Percentiles rank a stretch among this genome's conserved stretches.
These are phyloP conservation scores for Ustilago trichophora DNA, from an alignment of 1,284 basidiomycete genomes.

Conservation along the genomic window DNA sequence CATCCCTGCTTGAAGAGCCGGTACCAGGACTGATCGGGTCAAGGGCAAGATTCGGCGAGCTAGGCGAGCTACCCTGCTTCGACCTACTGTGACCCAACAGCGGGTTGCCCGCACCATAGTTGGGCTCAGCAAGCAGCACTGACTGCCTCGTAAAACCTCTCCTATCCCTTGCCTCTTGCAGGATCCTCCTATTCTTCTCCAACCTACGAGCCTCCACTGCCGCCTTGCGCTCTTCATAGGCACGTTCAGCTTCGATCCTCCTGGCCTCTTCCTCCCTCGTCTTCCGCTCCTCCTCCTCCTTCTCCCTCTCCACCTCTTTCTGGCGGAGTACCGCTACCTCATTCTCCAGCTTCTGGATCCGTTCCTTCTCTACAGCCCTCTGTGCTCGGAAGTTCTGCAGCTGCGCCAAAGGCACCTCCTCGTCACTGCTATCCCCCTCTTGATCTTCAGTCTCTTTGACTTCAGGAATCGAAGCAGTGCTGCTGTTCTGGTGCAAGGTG, in stretches of 20 bases:
- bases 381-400: constrained; percentile 37
- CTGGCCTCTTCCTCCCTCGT: constrained; percentile 26
- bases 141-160: constrained; percentile 31
- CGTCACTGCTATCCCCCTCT: constrained; percentile 42
- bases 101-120: constrained; percentile 44
- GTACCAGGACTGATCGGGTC: constrained; percentile 7
- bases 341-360: constrained; percentile 33
- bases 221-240: constrained; percentile 21
- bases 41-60: constrained; percentile 14
- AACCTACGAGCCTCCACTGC: constrained; percentile 19
- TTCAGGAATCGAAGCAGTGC: constrained; percentile 17
- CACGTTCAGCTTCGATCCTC: constrained; percentile 26
- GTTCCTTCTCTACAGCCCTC: constrained; percentile 25
- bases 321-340: constrained; percentile 26
- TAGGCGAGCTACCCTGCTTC: constrained; percentile 20
- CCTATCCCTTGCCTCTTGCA: constrained; percentile 46
- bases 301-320: constrained; percentile 25
- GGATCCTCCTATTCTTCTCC: constrained; percentile 32
- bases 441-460: constrained; percentile 13
- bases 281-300: constrained; percentile 31
- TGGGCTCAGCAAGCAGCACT: constrained; percentile 27
- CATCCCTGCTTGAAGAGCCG: neutral
- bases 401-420: constrained; percentile 50
- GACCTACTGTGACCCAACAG: constrained; percentile 8
- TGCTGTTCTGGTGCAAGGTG: constrained; percentile 13